Evolutionary conservation across 768 basidiomycete genomes (phyloP), one percentile per base, ranked within the genome.

Genomic region (Leucocoprinus leucothites): DNA sequence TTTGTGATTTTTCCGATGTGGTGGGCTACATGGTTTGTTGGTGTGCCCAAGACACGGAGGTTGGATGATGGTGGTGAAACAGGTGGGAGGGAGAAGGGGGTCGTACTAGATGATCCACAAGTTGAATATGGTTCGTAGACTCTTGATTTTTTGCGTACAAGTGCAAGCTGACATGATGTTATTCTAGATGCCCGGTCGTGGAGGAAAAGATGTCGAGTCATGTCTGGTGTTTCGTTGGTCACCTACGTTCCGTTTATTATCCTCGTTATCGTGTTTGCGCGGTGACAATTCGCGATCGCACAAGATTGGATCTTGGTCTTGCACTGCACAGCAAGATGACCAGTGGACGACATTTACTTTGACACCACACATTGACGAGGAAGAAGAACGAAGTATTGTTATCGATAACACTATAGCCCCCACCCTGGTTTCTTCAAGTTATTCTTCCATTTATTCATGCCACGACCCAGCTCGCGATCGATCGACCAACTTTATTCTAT

Each of bases 171-270:
- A 45, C 21, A 47, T 49, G 7, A 52, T 57, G 11, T 48, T n/a
- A 19, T 44, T 51, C 3, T 49, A 91, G 89, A 91, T 66, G 86
- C 88, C 9, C 79, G 74, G 62, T 78, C 81, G 34, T 91, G 89
- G 89, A 82, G 89, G 50, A 74, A 72, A 54, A 83, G 89, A 48
- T 91, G 88, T 73, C 86, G 89, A 42, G 70, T 88, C 59, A 85
- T 89, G 87, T 73, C 82, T 31, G 74, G 66, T 36, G 67, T 89
- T 42, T 87, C 88, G 38, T 60, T 90, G 35, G 65, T 90, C 66
- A 89, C 87, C 19, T 91, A 91, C 67, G 73, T 90, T 58, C 89
- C 89, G 13, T 89, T 91, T 68, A 85, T 91, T 66, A 73, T 87
- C 60, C 80, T 87, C 57, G 73, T 89, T 60, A 85, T 84, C 59